Conservation (phyloP, 202 grass and related monocot species). For the Setaria italica region DNA sequence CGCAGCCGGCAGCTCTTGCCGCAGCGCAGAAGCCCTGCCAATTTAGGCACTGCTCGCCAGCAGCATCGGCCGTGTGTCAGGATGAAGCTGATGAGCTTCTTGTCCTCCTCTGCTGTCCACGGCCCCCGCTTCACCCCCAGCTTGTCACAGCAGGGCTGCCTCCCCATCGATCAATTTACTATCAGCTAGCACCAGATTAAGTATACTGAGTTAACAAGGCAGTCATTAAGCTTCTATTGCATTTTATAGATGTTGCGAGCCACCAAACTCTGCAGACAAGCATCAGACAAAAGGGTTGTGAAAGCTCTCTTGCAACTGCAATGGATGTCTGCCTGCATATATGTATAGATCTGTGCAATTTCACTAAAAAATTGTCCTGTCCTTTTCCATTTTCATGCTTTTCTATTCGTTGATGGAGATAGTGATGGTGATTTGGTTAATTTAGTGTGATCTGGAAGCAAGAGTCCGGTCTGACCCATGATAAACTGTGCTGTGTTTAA, state of each 20-base stretch:
- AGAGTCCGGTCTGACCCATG: slow-evolving; percentile 12
- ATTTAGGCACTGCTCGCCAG: slow-evolving; percentile 87
- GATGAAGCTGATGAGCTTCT: slow-evolving; percentile 88
- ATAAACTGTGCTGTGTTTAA: not conserved
- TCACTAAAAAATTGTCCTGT: slow-evolving; percentile 14
- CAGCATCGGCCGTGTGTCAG: slow-evolving; percentile 73
- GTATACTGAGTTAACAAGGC: slow-evolving; percentile 34
- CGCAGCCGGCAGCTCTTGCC: slow-evolving; percentile 89
- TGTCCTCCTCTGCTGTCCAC: slow-evolving; percentile 93
- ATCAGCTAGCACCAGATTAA: slow-evolving; percentile 31
- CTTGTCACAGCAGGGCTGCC: slow-evolving; percentile 90
- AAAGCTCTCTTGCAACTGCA: slow-evolving; percentile 63
- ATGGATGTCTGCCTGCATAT: slow-evolving; percentile 32
- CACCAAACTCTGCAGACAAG: slow-evolving; percentile 53
- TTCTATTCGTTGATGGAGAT: slow-evolving; percentile 33
- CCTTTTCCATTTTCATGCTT: slow-evolving; percentile 27
- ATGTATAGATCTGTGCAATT: slow-evolving; percentile 27
- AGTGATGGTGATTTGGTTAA: slow-evolving; percentile 35
- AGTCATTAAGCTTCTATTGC: slow-evolving; percentile 32
- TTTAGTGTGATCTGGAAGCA: slow-evolving; percentile 45
- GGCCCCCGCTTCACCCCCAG: slow-evolving; percentile 80
- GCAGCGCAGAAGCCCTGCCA: slow-evolving; percentile 73
- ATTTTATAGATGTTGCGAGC: slow-evolving; percentile 36
- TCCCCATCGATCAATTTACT: slow-evolving; percentile 64
- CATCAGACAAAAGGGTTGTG: slow-evolving; percentile 42